Base-by-base conservation (phyloP, 306 rosid species). In the Clitoria ternatea region DNA sequence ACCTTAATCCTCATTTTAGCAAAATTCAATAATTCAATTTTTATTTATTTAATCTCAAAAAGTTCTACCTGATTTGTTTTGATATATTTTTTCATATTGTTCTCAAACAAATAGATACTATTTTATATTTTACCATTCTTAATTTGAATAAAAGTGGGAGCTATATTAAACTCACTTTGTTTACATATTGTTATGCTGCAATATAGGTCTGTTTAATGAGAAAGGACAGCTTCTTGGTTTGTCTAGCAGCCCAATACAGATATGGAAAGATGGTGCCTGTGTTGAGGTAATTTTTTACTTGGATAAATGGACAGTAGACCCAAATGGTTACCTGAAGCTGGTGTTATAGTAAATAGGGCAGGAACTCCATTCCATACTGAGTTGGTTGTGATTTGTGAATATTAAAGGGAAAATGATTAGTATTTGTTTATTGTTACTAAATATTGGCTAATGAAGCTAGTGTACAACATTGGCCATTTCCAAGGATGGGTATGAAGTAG, bases 201-300 rank as follows among this genome's bases (percentile, higher is more conserved):
- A 36, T 80, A 52, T 81, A 94, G 97, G 98, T 42, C 59, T 94
- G 68, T 94, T 94, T 79, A 95, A 89, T 23, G 89, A 87, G 77
- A 32, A 76, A 40, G 97, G 98, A 65, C 89, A 90, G 89, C 98
- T 94, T 85, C 88, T 94, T 32, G 96, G 98, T 66, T 90, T 85
- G 3, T 89, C 87, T 50, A 90, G 97, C 83, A 90, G 97, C 77
- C 84, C 94, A 3, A 90, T 94, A 55, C 98, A 94, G 82, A 94
- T 94, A 76, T 94, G 98, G 98, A 94, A 90, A 72, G 92, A 89
- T 1, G 96, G 85, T 37, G 77, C 81, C 45, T 82, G 59, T 47
- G 84, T 90, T 32, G 97, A 94, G 98, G 98, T 94, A 81, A 65
- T 17, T n/a, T 40, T 14, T 23, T 13, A 18, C 3, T 5, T n/a